These are phyloP conservation scores for Aspergillus nidulans DNA, from an alignment of 495 filamentous ascomycete species.

Conservation along the genomic window DNA sequence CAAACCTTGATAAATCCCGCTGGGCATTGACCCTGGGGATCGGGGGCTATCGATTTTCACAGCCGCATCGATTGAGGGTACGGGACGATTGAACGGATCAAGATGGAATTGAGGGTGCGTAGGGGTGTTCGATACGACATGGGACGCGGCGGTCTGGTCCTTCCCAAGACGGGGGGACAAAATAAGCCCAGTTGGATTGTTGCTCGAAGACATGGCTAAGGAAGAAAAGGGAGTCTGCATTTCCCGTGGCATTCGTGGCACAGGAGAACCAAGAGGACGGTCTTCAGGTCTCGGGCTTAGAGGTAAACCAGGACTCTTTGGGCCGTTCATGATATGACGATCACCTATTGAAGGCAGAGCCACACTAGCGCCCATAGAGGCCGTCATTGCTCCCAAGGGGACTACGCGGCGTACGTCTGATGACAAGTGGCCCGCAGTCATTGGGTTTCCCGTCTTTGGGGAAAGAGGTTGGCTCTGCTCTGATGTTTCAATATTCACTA, in stretches of 20 bases:
- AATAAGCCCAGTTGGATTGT: slow-evolving; percentile 54
- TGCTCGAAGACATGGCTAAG: slow-evolving; percentile 63
- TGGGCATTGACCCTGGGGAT: slow-evolving; percentile 19
- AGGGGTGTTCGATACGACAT: slow-evolving; percentile 9
- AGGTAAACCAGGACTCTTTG: slow-evolving; percentile 84
- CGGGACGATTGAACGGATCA: slow-evolving; percentile 17
- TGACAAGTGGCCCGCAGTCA: slow-evolving; percentile 1
- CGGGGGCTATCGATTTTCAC: slow-evolving; percentile 36
- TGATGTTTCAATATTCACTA: slow-evolving; percentile 11
- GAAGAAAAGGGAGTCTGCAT: slow-evolving; percentile 44
- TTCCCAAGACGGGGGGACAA: slow-evolving; percentile 68
- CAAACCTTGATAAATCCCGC: slow-evolving; percentile 59
- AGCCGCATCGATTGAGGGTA: slow-evolving; percentile 40
- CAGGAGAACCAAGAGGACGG: slow-evolving; percentile 64
- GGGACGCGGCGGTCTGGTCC: slow-evolving; percentile 42
- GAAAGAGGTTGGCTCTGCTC: neutral
- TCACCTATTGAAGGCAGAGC: slow-evolving; percentile 19
- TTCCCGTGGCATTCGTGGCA: slow-evolving; percentile 60
- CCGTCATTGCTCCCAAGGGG: slow-evolving; percentile 31
- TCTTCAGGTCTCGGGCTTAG: slow-evolving; percentile 84
- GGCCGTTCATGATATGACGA: slow-evolving; percentile 44
- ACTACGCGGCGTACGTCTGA: slow-evolving; percentile 22
- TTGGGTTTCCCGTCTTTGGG: neutral
- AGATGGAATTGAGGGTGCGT: neutral
- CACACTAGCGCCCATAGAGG: slow-evolving; percentile 31